Percentiles rank a stretch among this genome's conserved stretches.
These are phyloP conservation scores for Boletellus ananiceps DNA, from an alignment of 768 basidiomycete species.

Conservation along the genomic window DNA sequence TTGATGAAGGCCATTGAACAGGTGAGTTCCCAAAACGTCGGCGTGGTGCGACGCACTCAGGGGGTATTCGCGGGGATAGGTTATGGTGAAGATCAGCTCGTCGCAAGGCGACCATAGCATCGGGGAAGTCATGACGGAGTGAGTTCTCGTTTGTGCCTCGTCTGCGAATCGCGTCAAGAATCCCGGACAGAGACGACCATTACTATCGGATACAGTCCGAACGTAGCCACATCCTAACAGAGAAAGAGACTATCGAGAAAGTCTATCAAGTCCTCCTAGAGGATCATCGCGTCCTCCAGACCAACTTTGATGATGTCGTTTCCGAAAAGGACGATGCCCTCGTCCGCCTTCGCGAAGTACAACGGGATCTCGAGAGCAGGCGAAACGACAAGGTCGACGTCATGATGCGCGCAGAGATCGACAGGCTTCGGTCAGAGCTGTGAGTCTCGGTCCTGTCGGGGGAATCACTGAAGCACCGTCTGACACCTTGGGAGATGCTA, in stretches of 20 bases:
- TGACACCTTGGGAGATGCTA: constrained; percentile 38
- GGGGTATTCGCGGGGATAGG: constrained; percentile 36
- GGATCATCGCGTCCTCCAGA: constrained; percentile 71
- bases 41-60: neutral
- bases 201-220: constrained; percentile 84
- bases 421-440: constrained; percentile 78
- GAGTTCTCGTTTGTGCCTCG: constrained; percentile 27
- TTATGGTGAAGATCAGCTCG: constrained; percentile 70
- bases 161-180: constrained; percentile 10
- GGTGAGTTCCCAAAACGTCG: constrained; percentile 40
- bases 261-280: constrained; percentile 71
- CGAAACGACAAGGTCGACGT: constrained; percentile 71
- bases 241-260: constrained; percentile 85
- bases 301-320: constrained; percentile 67
- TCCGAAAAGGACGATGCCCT: constrained; percentile 78
- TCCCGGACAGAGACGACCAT: constrained; percentile 67
- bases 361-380: constrained; percentile 54
- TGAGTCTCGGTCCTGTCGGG: constrained; percentile 41
- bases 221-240: constrained; percentile 66
- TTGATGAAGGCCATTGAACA: constrained; percentile 94
- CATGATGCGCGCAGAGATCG: constrained; percentile 77
- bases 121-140: constrained; percentile 79
- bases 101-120: constrained; percentile 43
- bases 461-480: constrained; percentile 6
- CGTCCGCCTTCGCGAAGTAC: constrained; percentile 54